phyloP scores from a whole-genome alignment of 352 stramenopile species.

The Phytophthora constricta region DNA sequence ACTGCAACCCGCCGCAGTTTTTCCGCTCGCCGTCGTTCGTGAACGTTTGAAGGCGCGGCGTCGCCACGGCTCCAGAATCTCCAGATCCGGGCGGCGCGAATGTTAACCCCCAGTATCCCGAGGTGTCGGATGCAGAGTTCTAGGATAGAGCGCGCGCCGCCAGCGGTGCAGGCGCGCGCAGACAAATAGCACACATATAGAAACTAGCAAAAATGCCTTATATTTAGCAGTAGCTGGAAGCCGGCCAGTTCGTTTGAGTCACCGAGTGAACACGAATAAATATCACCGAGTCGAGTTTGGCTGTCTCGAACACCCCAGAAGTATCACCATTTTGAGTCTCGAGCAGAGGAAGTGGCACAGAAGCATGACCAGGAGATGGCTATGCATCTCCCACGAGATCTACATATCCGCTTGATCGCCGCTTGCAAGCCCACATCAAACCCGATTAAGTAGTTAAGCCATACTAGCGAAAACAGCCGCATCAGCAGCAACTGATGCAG shows the following conservation, averaged over 20 bases:
- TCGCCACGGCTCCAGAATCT: conserved; percentile 27
- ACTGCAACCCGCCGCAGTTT: conserved; percentile 34
- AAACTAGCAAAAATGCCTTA: conserved; percentile 10
- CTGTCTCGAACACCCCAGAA: neutral
- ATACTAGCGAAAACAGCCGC: too few species aligned
- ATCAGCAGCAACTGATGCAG: too few species aligned
- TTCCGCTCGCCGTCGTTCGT: conserved; percentile 41
- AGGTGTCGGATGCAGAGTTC: conserved; percentile 31
- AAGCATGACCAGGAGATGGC: too few species aligned
- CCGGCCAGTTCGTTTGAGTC: too few species aligned
- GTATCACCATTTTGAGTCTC: too few species aligned
- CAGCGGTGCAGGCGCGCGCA: conserved; percentile 6
- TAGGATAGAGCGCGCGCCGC: conserved; percentile 3
- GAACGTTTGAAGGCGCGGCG: conserved; percentile 45
- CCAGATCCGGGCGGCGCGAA: conserved; percentile 35
- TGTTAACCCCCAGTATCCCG: conserved; percentile 19
- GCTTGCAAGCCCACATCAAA: too few species aligned
- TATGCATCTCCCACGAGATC: too few species aligned
- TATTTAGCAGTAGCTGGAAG: conserved; percentile 33
- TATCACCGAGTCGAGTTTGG: neutral
- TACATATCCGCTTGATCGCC: too few species aligned
- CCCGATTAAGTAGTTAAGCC: too few species aligned
- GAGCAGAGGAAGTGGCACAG: too few species aligned
- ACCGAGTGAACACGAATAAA: too few species aligned
- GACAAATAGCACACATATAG: conserved; percentile 30